Percentiles rank a stretch among this genome's conserved stretches.
phyloP scores from a whole-genome alignment of 2,329 filamentous ascomycete genomes.

The Bipolaris sorokiniana region DNA sequence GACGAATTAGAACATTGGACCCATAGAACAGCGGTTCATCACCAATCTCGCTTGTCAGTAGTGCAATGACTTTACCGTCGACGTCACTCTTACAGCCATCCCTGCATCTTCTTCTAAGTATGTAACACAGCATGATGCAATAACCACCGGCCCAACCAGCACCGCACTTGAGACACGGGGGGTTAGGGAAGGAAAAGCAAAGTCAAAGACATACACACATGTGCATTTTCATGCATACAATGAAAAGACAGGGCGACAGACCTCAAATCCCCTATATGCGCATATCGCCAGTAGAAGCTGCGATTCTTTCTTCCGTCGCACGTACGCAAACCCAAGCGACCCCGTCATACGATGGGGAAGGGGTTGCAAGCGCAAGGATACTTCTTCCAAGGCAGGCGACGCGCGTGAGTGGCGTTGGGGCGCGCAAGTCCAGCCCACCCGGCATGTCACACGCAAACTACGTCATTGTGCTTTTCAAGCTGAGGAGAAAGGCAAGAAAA shows the following conservation, averaged over 20 bases:
- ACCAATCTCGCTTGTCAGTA: not conserved
- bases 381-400: constrained; percentile 2
- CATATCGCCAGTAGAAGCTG: no score
- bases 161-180: no score
- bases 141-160: no score
- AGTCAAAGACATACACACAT: no score
- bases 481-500: no score
- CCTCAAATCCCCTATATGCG: no score
- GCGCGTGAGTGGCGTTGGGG: not conserved
- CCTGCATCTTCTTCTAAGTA: not conserved
- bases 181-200: no score
- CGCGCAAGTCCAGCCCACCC: not conserved
- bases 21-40: constrained; percentile 6
- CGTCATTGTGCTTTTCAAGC: constrained; percentile 6
- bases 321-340: no score
- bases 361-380: not conserved
- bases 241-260: no score
- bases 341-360: not conserved
- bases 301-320: no score
- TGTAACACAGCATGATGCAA: no score
- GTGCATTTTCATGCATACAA: no score
- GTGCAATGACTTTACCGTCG: not conserved
- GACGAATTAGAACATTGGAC: not conserved
- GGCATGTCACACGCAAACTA: not conserved
- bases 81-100: constrained; percentile 11